Base-by-base conservation (phyloP, 2,329 filamentous ascomycete species). In the Colletotrichum sp. region DNA sequence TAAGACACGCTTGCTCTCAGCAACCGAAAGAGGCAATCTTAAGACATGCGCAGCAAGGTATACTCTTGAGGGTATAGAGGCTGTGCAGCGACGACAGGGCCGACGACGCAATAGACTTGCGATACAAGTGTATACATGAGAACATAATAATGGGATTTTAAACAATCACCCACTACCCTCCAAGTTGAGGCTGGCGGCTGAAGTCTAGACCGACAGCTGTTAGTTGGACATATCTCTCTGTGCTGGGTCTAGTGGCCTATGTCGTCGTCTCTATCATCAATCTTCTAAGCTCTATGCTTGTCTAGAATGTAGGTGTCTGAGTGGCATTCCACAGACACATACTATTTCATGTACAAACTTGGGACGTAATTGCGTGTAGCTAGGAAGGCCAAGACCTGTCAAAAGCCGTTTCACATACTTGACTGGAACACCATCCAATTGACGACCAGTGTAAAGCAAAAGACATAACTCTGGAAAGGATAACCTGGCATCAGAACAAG, bases 151-250 rank as follows among this genome's bases (percentile, higher is more conserved):
- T 1, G n/a, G 10, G 10, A 4, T 21, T 7, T 52, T 52, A 13
- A 21, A 13, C n/a, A 52, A 52, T 52, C 0, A 21, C 2, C 44
- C 44, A 13, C n/a, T 52, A 52, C 10, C n/a, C n/a, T 13, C 44
- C 44, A 52, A 52, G 10, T 21, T 52, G 12, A 21, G 44, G 44
- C n/a, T 13, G 44, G 44, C 44, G n/a, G 44, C n/a, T 52, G 44
- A 52, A 52, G 44, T 21, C 44, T 21, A 52, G 44, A 13, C 44
- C 12, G 44, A 52, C 12, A 52, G n/a, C n/a, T 49, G 1, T n/a
- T 7, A 49, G 9, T n/a, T n/a, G 0, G 39, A 49, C 18, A n/a
- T n/a, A 0, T 49, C 39, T 0, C 0, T 44, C 18, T 44, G 1
- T n/a, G 18, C 5, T 49, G 9, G 18, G 39, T n/a, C 39, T 12